Base-by-base conservation (phyloP, 192 early-diverging fungal species). In the Podila epicladia region DNA sequence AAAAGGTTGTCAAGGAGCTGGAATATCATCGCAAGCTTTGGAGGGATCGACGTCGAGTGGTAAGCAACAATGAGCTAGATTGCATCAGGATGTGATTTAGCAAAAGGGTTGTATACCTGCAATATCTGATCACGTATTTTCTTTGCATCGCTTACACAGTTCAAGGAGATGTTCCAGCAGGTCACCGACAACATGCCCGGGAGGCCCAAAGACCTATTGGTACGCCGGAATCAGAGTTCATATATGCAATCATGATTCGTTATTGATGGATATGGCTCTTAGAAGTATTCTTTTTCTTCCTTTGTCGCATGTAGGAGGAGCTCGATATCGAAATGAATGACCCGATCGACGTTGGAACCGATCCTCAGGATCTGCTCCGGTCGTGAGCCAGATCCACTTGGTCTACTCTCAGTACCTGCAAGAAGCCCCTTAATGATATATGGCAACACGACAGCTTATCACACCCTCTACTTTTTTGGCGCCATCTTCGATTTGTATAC, bases 161-260 rank as follows among this genome's bases (percentile, higher is more conserved):
- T 85, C 61, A 77, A 86, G 57, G 86, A 82, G 55, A 85, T 85
- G 67, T 83, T 85, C 45, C 62, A 65, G 19, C 58, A 67, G 9
- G 71, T 85, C 31, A 82, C 75, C 12, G 84, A 85, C 48, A 74
- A 79, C 64, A 48, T 85, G 64, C 79, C 72, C 29, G 64, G 75
- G 17, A 78, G 83, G 69, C 84, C 84, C 19, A 77, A 69, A 45
- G 80, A 85, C 38, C 63, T 85, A 0, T 13, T 73, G 68, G 83
- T 85, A 59, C 28, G 63, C 45, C 22, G 33, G 35, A 24, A 35
- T 4, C 48, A 4, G 22, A 3, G 41, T 17, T 15, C 33, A 7
- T 33, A 3, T 17, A 45, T 13, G 15, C 41, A 15, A 0, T 15
- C 13, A 17, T 45, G 15, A 3, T 17, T 17, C 8, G 41, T 45